phyloP scores from a whole-genome alignment of 805 yeast genomes.

The Saccharomycopsis vini region DNA sequence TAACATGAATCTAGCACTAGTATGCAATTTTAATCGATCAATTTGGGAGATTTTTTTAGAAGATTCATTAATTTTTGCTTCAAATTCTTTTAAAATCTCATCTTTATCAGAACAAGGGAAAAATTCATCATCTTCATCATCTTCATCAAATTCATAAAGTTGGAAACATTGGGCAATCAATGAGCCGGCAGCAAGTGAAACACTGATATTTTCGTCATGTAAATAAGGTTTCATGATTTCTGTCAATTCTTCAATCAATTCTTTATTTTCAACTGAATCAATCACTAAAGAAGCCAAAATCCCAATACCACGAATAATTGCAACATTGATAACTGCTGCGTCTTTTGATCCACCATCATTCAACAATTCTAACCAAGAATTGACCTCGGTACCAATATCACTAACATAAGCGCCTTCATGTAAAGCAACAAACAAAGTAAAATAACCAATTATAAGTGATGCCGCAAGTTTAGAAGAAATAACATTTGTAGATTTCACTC shows the following conservation, averaged over 20 bases:
- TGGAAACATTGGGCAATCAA: constrained; percentile 16
- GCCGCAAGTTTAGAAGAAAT: neutral
- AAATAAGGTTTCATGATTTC: constrained; percentile 9
- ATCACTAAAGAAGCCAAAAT: constrained; percentile 9
- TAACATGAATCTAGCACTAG: constrained; percentile 51
- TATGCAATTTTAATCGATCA: constrained; percentile 50
- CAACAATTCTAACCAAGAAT: constrained; percentile 5
- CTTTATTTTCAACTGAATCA: constrained; percentile 13
- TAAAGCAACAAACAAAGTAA: constrained; percentile 8
- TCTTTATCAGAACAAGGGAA: constrained; percentile 49
- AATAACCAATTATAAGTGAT: constrained; percentile 9
- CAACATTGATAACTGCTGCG: constrained; percentile 1
- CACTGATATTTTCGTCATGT: constrained; percentile 7
- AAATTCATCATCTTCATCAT: constrained; percentile 34
- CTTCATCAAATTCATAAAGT: constrained; percentile 22
- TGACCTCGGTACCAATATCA: constrained; percentile 4
- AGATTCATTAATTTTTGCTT: constrained; percentile 40
- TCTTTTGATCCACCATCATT: neutral
- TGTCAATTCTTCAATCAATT: constrained; percentile 10
- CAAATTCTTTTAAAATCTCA: constrained; percentile 33
- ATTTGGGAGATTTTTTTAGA: constrained; percentile 52
- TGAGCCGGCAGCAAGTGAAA: constrained; percentile 12
- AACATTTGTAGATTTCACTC: too few relatives aligned
- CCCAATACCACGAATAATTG: constrained; percentile 13
- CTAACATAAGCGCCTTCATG: constrained; percentile 12